A percentile compares a stretch with the other conserved stretches of the same genome.
These are phyloP conservation scores for Pythium rhizo-oryzae DNA, from an alignment of 352 stramenopile genomes.

Conservation along the genomic window DNA sequence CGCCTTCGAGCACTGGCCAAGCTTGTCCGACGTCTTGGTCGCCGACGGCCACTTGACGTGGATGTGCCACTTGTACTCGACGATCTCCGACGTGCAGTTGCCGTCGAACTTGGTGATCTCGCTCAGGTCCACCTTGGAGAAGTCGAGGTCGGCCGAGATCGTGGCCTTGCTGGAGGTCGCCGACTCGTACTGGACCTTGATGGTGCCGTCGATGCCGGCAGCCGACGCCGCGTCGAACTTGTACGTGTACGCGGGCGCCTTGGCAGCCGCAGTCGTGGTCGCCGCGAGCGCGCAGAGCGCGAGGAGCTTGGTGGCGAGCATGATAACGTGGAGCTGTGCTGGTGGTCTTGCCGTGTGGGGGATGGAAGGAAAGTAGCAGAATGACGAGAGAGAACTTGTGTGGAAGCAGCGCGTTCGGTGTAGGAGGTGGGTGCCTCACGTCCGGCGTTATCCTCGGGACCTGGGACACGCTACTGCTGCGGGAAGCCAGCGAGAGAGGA, in stretches of 20 bases:
- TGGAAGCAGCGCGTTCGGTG: too few species aligned
- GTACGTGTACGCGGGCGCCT: constrained; percentile 32
- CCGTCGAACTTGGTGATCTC: constrained; percentile 33
- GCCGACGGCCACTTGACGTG: constrained; percentile 37
- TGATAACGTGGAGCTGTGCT: background rate
- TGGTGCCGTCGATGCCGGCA: constrained; percentile 41
- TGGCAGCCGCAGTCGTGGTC: background rate
- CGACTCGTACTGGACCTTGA: constrained; percentile 45
- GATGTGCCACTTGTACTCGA: constrained; percentile 42
- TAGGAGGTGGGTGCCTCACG: too few species aligned
- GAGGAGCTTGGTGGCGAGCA: constrained; percentile 1
- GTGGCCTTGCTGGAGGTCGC: constrained; percentile 38
- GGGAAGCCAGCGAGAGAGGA: too few species aligned
- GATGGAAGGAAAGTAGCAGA: too few species aligned
- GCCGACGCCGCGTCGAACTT: constrained; percentile 44
- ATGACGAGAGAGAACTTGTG: too few species aligned
- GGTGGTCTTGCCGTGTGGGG: background rate
- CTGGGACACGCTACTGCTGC: too few species aligned
- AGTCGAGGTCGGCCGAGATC: constrained; percentile 49
- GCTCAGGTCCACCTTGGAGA: constrained; percentile 31
- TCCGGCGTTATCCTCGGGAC: too few species aligned
- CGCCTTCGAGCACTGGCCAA: constrained; percentile 25
- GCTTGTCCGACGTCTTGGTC: constrained; percentile 24
- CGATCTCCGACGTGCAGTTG: constrained; percentile 35
- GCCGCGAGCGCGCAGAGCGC: constrained; percentile 8